Evolutionary conservation across 371 early-diverging fungal genomes (phyloP).

Genomic region (Dichotomocladium elegans): DNA sequence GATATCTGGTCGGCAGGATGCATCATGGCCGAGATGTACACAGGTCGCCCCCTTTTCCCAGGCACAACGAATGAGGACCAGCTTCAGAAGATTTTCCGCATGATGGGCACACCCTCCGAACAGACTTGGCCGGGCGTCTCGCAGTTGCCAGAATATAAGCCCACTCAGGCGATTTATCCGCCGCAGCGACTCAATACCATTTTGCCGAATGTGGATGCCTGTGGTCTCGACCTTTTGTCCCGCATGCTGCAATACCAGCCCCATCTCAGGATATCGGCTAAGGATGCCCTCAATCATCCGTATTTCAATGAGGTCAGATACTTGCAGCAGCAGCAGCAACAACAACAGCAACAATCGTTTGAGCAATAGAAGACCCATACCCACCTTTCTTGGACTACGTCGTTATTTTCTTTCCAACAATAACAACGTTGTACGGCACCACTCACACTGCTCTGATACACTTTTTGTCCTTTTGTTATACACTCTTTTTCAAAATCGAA

Average conservation of each 20-base stretch:
- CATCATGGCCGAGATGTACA: constrained; percentile 95
- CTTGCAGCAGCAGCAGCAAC: constrained; percentile 9
- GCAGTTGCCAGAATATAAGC: constrained; percentile 86
- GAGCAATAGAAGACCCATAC: constrained; percentile 1
- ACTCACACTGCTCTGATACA: too few species aligned
- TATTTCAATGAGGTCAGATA: constrained; percentile 70
- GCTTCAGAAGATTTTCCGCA: constrained; percentile 80
- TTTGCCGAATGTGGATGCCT: constrained; percentile 73
- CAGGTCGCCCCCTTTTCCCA: constrained; percentile 93
- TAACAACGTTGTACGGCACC: too few species aligned
- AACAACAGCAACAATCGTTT: constrained; percentile 1
- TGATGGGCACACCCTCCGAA: constrained; percentile 89
- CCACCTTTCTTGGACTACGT: neutral
- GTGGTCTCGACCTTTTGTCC: constrained; percentile 73
- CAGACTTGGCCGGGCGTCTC: constrained; percentile 85
- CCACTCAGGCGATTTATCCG: constrained; percentile 70
- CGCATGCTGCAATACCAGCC: constrained; percentile 85
- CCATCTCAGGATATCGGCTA: constrained; percentile 75
- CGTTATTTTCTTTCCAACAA: neutral
- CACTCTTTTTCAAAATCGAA: too few species aligned
- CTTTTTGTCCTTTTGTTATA: too few species aligned
- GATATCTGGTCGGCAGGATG: constrained; percentile 99
- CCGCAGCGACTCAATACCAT: constrained; percentile 59
- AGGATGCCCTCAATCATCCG: constrained; percentile 75
- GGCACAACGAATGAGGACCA: constrained; percentile 93